Evolutionary conservation across 148 eudicot genomes (phyloP).

Genomic region (Silene latifolia): DNA sequence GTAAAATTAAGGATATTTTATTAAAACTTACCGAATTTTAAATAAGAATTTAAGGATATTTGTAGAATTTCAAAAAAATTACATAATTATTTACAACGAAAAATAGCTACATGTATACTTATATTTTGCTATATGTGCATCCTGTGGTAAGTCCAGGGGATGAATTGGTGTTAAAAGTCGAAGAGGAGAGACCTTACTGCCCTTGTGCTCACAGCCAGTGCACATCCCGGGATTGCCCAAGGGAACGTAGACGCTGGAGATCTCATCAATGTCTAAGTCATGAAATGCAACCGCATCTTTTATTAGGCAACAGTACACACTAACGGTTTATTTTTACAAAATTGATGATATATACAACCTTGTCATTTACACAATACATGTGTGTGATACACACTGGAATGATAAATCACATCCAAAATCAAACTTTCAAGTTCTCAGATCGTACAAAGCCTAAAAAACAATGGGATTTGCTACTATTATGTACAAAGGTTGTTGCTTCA

Average conservation of each 20-base stretch:
- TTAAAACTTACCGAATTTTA: too few relatives aligned
- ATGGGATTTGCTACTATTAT: conserved; percentile 29
- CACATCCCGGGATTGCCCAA: background rate
- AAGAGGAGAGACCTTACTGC: background rate
- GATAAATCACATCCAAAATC: conserved; percentile 11
- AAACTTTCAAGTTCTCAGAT: conserved; percentile 9
- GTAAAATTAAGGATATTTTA: too few relatives aligned
- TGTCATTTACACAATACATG: conserved; percentile 24
- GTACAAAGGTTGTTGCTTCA: conserved; percentile 25
- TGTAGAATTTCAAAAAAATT: too few relatives aligned
- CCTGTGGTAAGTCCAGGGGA: too few relatives aligned
- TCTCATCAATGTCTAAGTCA: background rate
- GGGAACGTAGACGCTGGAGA: background rate
- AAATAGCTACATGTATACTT: too few relatives aligned
- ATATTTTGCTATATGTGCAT: too few relatives aligned
- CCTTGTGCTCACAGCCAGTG: background rate
- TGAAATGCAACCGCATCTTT: conserved; percentile 9
- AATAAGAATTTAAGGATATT: too few relatives aligned
- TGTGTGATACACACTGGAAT: conserved; percentile 15
- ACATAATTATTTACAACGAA: too few relatives aligned
- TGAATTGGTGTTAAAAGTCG: too few relatives aligned
- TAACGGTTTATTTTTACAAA: conserved; percentile 21
- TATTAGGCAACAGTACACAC: conserved; percentile 7
- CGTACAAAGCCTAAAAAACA: conserved; percentile 14
- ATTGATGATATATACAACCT: conserved; percentile 27